Evolutionary conservation across 2,329 filamentous ascomycete species (phyloP), one percentile per base, ranked within the genome.

Genomic region (Pestalotiopsis sp.): DNA sequence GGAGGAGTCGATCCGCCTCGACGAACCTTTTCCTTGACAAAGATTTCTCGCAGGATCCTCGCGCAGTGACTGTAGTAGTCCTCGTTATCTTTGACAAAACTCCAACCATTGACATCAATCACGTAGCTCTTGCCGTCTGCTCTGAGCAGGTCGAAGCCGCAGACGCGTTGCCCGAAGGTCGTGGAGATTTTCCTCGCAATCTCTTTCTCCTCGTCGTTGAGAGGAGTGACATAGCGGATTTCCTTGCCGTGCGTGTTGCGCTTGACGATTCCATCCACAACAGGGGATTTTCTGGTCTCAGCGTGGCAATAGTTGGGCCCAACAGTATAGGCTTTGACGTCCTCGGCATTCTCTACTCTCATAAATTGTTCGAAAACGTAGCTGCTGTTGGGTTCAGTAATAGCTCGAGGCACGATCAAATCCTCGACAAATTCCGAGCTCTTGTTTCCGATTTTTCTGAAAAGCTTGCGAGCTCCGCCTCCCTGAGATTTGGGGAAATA

Each of bases 91-190:
- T 99, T 99, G 79, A 99, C 96, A 76, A 99, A 99, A 78, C 95
- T 98, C 97, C 97, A 99, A 13, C 96, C 96, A 79, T 99, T 99
- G 74, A 99, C 96, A 76, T 99, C 96, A 73, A 99, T 99, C 63
- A 99, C 96, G 81, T 94, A 99, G 78, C 95, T 98, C 79, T 93
- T 93, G 17, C 94, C 93, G 64, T 90, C 91, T 13, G 95, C 94
- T 36, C 97, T 91, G 68, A 99, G 85, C 70, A 99, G 86, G 78
- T 99, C 96, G 76, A 99, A 99, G 0, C 96, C 96, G 78, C 96
- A 99, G 2, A 99, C 95, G 67, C 94, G 87, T 80, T 99, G 96
- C 0, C 95, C 96, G 80, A 99, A 99, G 0, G 94, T 92, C 59
- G 90, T 91, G 2, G 95, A 94, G 69, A 99, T 98, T 75, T 92